phyloP scores from a whole-genome alignment of 768 basidiomycete species.

The Leccinum pellstonianum region DNA sequence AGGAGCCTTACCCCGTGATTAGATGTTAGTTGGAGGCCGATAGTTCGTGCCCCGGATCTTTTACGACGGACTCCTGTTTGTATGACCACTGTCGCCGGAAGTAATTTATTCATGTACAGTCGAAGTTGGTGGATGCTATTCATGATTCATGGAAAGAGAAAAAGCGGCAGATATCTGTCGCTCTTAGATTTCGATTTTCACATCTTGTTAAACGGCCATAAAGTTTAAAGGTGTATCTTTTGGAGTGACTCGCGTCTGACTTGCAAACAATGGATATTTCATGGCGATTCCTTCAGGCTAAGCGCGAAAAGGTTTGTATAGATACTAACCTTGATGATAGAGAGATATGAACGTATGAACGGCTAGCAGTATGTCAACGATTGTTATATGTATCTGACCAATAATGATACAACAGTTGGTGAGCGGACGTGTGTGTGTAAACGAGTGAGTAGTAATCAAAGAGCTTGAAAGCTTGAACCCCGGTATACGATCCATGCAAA shows the following conservation, averaged over 20 bases:
- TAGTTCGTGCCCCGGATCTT: background rate
- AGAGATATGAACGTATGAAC: background rate
- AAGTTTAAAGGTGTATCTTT: background rate
- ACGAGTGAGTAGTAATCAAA: constrained; percentile 4
- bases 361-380: background rate
- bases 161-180: background rate
- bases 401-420: constrained; percentile 15
- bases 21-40: background rate
- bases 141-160: background rate
- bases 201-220: background rate
- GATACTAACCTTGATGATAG: background rate
- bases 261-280: background rate
- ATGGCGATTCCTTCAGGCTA: background rate
- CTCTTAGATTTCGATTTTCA: background rate
- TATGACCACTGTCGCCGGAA: background rate
- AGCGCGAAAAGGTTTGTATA: background rate
- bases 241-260: background rate
- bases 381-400: background rate
- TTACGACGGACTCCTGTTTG: background rate
- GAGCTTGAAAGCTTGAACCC: background rate
- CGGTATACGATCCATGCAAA: background rate
- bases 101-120: background rate
- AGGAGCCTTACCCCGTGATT: background rate
- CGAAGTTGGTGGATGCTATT: background rate
- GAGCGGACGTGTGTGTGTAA: background rate